phyloP scores from a whole-genome alignment of 2,329 filamentous ascomycete genomes.

The Fragosphaeria purpurea region DNA sequence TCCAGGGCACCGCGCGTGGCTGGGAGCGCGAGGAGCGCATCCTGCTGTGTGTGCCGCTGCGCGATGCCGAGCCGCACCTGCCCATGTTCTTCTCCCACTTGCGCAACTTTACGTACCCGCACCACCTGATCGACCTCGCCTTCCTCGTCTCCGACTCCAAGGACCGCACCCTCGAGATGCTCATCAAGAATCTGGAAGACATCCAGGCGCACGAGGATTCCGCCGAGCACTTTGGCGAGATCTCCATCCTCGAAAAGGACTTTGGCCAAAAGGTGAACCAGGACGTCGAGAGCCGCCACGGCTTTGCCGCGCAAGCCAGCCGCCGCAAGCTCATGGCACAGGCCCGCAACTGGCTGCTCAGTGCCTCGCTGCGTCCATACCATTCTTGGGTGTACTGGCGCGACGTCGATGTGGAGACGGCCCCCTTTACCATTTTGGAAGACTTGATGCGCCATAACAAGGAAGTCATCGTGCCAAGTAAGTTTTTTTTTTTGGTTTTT shows the following conservation, averaged over 20 bases:
- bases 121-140: slow-evolving; percentile 89
- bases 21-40: slow-evolving; percentile 97
- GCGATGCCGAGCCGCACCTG: slow-evolving; percentile 85
- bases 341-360: slow-evolving; percentile 92
- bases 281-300: slow-evolving; percentile 94
- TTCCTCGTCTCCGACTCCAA: slow-evolving; percentile 97
- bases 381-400: slow-evolving; percentile 99
- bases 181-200: slow-evolving; percentile 64
- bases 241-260: slow-evolving; percentile 96
- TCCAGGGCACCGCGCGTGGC: slow-evolving; percentile 80
- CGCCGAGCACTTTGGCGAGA: slow-evolving; percentile 81
- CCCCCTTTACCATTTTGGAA: slow-evolving; percentile 91
- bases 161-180: slow-evolving; percentile 70
- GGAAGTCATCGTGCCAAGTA: slow-evolving; percentile 96
- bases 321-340: slow-evolving; percentile 96
- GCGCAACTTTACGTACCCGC: slow-evolving; percentile 92
- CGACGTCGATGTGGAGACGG: slow-evolving; percentile 96
- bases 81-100: slow-evolving; percentile 99
- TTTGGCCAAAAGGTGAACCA: slow-evolving; percentile 97
- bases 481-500: slow-evolving; percentile 29
- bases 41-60: slow-evolving; percentile 82
- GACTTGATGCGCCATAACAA: slow-evolving; percentile 99
- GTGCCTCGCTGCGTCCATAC: slow-evolving; percentile 82
- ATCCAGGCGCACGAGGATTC: slow-evolving; percentile 73
- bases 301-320: slow-evolving; percentile 90